Conservation (phyloP, 2,329 filamentous ascomycete species). For the Pyrenophora teres region DNA sequence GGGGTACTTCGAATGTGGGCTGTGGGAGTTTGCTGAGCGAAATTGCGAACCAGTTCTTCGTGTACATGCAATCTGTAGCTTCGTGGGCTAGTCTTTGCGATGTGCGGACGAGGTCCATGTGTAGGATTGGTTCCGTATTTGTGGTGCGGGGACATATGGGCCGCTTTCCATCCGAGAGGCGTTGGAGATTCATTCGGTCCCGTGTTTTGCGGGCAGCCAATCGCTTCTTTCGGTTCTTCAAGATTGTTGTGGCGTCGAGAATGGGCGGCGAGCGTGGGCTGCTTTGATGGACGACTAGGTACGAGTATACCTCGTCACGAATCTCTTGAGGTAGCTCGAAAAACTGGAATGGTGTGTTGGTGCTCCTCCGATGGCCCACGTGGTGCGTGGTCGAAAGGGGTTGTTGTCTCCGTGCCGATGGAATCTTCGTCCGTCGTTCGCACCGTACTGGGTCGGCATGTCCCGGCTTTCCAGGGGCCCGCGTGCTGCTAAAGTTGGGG, state of each 20-base stretch:
- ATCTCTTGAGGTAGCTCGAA: constrained; percentile 35
- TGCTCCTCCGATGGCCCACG: constrained; percentile 1
- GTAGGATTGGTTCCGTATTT: constrained; percentile 23
- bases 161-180: constrained; percentile 24
- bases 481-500: not conserved
- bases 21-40: constrained; percentile 32
- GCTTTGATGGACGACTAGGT: constrained; percentile 28
- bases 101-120: constrained; percentile 28
- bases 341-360: constrained; percentile 31
- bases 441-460: constrained; percentile 2
- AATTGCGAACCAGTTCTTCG: constrained; percentile 37
- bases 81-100: constrained; percentile 30
- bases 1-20: constrained; percentile 27
- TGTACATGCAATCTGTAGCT: constrained; percentile 34
- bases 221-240: constrained; percentile 35
- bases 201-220: constrained; percentile 24
- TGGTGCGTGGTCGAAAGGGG: not conserved
- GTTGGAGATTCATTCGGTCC: constrained; percentile 31
- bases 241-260: constrained; percentile 30
- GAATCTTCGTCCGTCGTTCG: constrained; percentile 3
- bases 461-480: constrained; percentile 1
- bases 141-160: constrained; percentile 22
- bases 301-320: constrained; percentile 36
- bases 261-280: constrained; percentile 16
- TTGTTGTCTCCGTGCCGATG: constrained; percentile 4